Conservation (phyloP, 352 stramenopile genomes). For the Pythium dissimile region DNA sequence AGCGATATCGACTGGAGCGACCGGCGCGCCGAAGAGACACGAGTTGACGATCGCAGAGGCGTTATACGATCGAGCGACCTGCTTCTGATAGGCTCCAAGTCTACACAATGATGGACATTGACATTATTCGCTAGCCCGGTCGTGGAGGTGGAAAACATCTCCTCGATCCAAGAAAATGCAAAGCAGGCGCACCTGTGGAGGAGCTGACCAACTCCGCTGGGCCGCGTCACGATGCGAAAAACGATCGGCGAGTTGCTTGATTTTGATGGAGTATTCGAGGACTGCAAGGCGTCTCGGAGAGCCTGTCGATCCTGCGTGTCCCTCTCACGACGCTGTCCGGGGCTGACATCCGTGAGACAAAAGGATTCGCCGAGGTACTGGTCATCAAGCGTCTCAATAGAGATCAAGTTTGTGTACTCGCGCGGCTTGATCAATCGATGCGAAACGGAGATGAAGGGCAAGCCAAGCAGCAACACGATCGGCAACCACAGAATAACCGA, state of each 20-base stretch:
- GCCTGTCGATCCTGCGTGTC: conserved; percentile 10
- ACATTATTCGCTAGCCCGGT: too few species aligned
- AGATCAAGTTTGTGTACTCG: conserved; percentile 11
- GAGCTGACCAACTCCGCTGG: conserved; percentile 2
- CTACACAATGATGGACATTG: too few species aligned
- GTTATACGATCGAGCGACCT: conserved; percentile 11
- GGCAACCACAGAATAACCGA: conserved; percentile 47
- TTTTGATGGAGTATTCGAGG: background rate
- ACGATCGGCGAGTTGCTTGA: background rate
- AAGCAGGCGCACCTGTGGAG: conserved; percentile 3
- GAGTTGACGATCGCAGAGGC: conserved; percentile 13
- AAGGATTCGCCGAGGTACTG: background rate
- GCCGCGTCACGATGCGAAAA: conserved; percentile 6
- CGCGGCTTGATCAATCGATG: conserved; percentile 35
- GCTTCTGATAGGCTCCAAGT: conserved; percentile 6
- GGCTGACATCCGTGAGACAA: conserved; percentile 3
- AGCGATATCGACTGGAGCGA: conserved; percentile 5
- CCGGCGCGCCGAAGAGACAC: conserved; percentile 14
- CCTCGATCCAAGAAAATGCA: too few species aligned
- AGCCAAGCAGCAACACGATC: conserved; percentile 42
- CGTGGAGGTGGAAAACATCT: too few species aligned
- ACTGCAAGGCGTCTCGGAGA: conserved; percentile 6
- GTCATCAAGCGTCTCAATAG: conserved; percentile 7
- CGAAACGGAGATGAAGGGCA: conserved; percentile 45
- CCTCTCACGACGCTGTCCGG: conserved; percentile 2